These are phyloP conservation scores for Magnusiomyces magnusii DNA, from an alignment of 1,139 yeast genomes.

Conservation along the genomic window DNA sequence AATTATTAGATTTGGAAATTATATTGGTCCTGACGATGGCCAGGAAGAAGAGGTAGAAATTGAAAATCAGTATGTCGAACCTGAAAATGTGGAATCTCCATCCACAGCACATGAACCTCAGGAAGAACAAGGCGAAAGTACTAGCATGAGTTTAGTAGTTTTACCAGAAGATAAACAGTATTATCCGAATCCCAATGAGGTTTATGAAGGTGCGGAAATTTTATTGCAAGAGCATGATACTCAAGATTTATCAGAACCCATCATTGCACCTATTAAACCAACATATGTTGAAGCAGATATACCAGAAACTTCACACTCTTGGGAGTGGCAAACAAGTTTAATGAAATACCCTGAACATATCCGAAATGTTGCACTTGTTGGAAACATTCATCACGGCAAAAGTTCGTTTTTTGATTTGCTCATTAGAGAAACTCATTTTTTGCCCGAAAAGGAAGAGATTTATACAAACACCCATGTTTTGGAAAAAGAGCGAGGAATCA, in stretches of 20 bases:
- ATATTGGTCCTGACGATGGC: constrained; percentile 40
- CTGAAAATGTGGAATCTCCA: too few species aligned
- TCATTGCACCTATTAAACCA: constrained; percentile 49
- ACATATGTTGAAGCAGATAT: constrained; percentile 41
- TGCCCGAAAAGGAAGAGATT: constrained; percentile 39
- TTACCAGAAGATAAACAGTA: constrained; percentile 42
- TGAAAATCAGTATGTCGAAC: constrained; percentile 42
- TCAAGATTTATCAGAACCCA: constrained; percentile 52
- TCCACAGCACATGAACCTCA: too few species aligned
- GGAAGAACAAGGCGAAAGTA: neutral
- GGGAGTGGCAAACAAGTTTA: constrained; percentile 50
- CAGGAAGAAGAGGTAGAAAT: constrained; percentile 33
- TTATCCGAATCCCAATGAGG: constrained; percentile 40
- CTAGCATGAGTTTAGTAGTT: constrained; percentile 25
- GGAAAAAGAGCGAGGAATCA: constrained; percentile 63
- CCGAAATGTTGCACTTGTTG: constrained; percentile 76
- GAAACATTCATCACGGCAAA: constrained; percentile 82
- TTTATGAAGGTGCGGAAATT: constrained; percentile 54
- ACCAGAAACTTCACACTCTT: constrained; percentile 56
- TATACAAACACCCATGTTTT: constrained; percentile 65
- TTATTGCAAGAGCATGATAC: constrained; percentile 49
- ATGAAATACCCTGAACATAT: constrained; percentile 55
- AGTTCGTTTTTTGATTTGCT: constrained; percentile 70
- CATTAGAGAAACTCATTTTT: constrained; percentile 53
- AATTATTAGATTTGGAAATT: constrained; percentile 48